These are phyloP conservation scores for Didymella lethalis DNA, from an alignment of 2,329 filamentous ascomycete species.

Conservation along the genomic window DNA sequence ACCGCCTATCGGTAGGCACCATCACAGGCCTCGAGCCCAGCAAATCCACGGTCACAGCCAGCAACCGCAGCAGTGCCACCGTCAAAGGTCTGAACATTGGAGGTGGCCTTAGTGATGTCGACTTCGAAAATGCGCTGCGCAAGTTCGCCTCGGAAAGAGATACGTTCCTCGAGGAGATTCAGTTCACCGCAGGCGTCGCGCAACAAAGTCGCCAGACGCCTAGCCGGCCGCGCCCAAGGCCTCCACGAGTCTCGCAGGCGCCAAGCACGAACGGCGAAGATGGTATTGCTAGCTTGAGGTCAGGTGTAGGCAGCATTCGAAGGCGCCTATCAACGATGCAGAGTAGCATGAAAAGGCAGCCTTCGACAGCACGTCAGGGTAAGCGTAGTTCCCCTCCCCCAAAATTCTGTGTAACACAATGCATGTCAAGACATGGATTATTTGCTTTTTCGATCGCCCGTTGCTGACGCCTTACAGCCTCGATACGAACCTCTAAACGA, in stretches of 20 bases:
- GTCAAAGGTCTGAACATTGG: slow-evolving; percentile 60
- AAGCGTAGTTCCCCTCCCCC: slow-evolving; percentile 51
- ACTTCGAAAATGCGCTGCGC: slow-evolving; percentile 90
- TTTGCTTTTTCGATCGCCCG: slow-evolving; percentile 34
- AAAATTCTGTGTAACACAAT: slow-evolving; percentile 9
- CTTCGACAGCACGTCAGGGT: slow-evolving; percentile 77
- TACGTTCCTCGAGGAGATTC: slow-evolving; percentile 89
- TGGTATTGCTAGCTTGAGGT: slow-evolving; percentile 60
- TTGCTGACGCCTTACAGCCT: slow-evolving; percentile 56
- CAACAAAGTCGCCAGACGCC: slow-evolving; percentile 56
- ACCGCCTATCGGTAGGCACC: slow-evolving; percentile 61
- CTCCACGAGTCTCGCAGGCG: slow-evolving; percentile 73
- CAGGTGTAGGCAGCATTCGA: slow-evolving; percentile 82
- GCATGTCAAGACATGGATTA: slow-evolving; percentile 24
- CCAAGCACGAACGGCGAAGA: slow-evolving; percentile 56
- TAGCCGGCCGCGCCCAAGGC: slow-evolving; percentile 75
- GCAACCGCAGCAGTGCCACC: slow-evolving; percentile 71
- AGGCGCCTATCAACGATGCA: slow-evolving; percentile 92
- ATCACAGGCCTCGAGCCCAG: slow-evolving; percentile 53
- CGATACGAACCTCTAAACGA: slow-evolving; percentile 81
- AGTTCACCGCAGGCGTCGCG: slow-evolving; percentile 80
- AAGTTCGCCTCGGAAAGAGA: slow-evolving; percentile 98
- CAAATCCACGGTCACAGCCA: slow-evolving; percentile 57
- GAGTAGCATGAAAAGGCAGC: slow-evolving; percentile 88
- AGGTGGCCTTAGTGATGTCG: slow-evolving; percentile 71